Evolutionary conservation across 2,329 filamentous ascomycete species (phyloP), one percentile per base, ranked within the genome.

Genomic region (Coleophoma eucalyptorum): DNA sequence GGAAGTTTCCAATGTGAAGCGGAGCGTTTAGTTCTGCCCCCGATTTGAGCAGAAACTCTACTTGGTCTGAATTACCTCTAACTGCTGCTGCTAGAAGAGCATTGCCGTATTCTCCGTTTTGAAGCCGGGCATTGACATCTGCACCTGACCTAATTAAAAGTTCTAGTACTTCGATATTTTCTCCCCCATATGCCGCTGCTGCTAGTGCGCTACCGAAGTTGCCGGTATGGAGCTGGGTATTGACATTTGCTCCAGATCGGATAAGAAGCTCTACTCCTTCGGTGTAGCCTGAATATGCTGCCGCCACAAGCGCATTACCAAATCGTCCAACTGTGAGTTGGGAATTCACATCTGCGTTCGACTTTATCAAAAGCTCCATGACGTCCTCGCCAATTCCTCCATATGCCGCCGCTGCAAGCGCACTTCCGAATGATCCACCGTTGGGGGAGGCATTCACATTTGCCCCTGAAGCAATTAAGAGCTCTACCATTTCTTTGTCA

Each of bases 121-220:
- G 10, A 10, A 35, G 10, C 33, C 15, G 33, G 10, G 33, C 33
- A 35, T 35, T 35, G 10, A 35, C 33, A 35, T 35, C 33, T 35
- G 33, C 33, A 10, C 33, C 33, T 10, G 10, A 10, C 10, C 15
- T 15, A 10, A 35, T 15, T 15, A 35, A 35, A 15, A 35, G 33
- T 10, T 35, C 33, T 35, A 35, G 10, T 35, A 15, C 33, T 15
- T 10, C 33, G 10, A 35, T 35, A 10, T 10, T 15, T 15, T 10
- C 33, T 10, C 15, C 15, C 15, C 33, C 33, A 15, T 35, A 35
- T 18, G 18, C 38, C 31, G 69, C 85, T 1, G 80, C 38, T 12
- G 8, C 16, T 18, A 41, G 16, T 18, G 38, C 38, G 38, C 38
- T 41, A 11, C 50, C 47, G 32, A 33, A 54, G 4, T 32, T 13